Base-by-base conservation (phyloP, 2,329 filamentous ascomycete genomes). In the Aspergillus bombycis region DNA sequence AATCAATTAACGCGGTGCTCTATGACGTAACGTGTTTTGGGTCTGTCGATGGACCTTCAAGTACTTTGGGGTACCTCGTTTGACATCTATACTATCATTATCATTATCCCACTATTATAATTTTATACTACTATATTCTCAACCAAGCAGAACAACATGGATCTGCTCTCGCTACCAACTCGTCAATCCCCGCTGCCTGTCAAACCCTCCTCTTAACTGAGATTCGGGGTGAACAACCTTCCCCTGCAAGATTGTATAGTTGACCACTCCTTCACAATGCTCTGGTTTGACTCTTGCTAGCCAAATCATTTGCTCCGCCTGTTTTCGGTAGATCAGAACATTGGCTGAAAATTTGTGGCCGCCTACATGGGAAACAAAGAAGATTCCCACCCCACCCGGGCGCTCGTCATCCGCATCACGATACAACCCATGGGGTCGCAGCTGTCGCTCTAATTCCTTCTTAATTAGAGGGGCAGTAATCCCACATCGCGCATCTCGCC, bases 311-410 rank as follows among this genome's bases (percentile, higher is more conserved):
- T 78, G 77, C 64, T 75, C 72, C 65, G 73, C 72, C 54, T 77
- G 78, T 62, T 73, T 85, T 21, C 93, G 86, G 77, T 97, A 97
- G 0, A 97, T 82, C 81, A 97, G 89, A 67, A 97, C 88, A 74
- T 97, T 97, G 32, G 94, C 94, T 55, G 89, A 89, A 81, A 94
- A 97, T 82, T 96, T 96, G 82, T 97, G 94, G 0, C 94, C 94
- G 38, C 94, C 94, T 5, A 97, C 92, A 74, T 97, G 94, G 64
- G 89, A 94, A 69, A 97, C 93, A 74, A 94, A 96, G 80, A 95
- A 96, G 64, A 97, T 91, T 1, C 92, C 93, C 1, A 94, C 93
- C 10, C 93, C 93, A 9, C 93, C 93, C 0, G 92, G 90, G 53
- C 93, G 83, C 76, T 92, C 88, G 75, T 97, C 93, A 74, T 94